A percentile compares a stretch with the other conserved stretches of the same genome.
Evolutionary conservation across 352 stramenopile species (phyloP).

Genomic region (Phytophthora pinifolia): DNA sequence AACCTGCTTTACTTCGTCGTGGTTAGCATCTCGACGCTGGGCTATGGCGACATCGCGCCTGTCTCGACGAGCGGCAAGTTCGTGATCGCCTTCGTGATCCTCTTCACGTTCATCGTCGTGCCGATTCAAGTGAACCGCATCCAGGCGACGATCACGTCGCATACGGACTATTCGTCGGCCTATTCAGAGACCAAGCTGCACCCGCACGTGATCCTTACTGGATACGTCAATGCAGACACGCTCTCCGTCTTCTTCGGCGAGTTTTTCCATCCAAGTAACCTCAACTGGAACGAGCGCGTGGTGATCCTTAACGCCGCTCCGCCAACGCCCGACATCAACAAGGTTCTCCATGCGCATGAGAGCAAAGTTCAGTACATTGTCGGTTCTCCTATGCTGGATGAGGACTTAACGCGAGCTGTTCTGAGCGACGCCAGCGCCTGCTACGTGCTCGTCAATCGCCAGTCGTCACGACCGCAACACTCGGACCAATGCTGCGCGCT

Average conservation of each 20-base stretch:
- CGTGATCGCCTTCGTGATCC: slow-evolving; percentile 77
- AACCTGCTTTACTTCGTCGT: slow-evolving; percentile 84
- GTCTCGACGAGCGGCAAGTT: slow-evolving; percentile 70
- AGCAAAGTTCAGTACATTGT: slow-evolving; percentile 86
- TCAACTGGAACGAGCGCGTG: slow-evolving; percentile 83
- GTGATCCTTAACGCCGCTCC: slow-evolving; percentile 73
- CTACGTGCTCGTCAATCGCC: slow-evolving; percentile 72
- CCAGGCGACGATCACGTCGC: slow-evolving; percentile 73
- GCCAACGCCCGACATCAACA: slow-evolving; percentile 67
- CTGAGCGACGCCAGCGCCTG: slow-evolving; percentile 56
- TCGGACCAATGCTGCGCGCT: slow-evolving; percentile 70
- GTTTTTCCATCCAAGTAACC: slow-evolving; percentile 85
- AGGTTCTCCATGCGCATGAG: slow-evolving; percentile 72
- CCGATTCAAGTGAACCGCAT: slow-evolving; percentile 80
- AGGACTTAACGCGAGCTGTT: slow-evolving; percentile 67
- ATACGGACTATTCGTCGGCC: slow-evolving; percentile 77
- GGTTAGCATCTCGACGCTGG: slow-evolving; percentile 85
- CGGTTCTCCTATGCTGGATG: slow-evolving; percentile 74
- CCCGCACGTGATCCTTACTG: slow-evolving; percentile 74
- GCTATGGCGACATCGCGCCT: slow-evolving; percentile 79
- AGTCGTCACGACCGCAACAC: slow-evolving; percentile 49
- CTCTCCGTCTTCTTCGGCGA: slow-evolving; percentile 75
- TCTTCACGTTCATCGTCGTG: slow-evolving; percentile 83
- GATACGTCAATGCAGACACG: slow-evolving; percentile 66
- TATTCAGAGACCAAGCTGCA: slow-evolving; percentile 74